Base-by-base conservation (phyloP, 2,329 filamentous ascomycete genomes). In the Phyllosticta paracitricarpa region DNA sequence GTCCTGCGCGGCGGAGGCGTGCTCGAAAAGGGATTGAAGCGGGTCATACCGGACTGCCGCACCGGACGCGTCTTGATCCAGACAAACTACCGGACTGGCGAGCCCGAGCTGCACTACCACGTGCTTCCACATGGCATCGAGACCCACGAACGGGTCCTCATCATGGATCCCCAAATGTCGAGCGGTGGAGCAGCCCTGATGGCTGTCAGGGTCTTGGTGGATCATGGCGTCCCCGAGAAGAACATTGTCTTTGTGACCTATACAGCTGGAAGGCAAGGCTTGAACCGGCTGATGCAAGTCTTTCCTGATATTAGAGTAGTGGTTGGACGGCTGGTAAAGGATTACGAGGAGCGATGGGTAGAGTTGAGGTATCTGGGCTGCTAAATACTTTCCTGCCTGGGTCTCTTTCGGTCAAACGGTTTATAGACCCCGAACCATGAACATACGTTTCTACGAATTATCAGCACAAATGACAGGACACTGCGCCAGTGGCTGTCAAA, bases 81-180 rank as follows among this genome's bases (percentile, higher is more conserved):
- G 73, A 95, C 91, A 2, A 91, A 93, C 62, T 71, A 71, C 57
- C 66, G 69, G 10, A 75, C 73, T 4, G 90, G 91, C 62, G 94
- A 97, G 72, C 94, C 94, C 1, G 93, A 97, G 73, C 78, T 99
- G 58, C 93, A 97, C 73, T 97, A 92, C 71, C 82, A 92, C 63
- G 89, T 89, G 65, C 79, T 99, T 3, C 89, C 73, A 0, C 79
- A 83, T 2, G 83, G 90, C 64, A 89, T 97, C 61, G 77, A 82
- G 63, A 74, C 82, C 52, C 89, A 96, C 70, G 86, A 89, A 65
- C 88, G 88, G 57, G 91, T 99, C 19, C 79, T 99, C 63, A 79
- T 99, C 7, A 79, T 97, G 22, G 94, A 97, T 73, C 87, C 92
- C 14, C 94, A 99, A 72, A 97, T 97, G 89, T 91, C 90, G 26